These are phyloP conservation scores for Raphanus hybrid DNA, from an alignment of 441 rosid species.

Conservation along the genomic window DNA sequence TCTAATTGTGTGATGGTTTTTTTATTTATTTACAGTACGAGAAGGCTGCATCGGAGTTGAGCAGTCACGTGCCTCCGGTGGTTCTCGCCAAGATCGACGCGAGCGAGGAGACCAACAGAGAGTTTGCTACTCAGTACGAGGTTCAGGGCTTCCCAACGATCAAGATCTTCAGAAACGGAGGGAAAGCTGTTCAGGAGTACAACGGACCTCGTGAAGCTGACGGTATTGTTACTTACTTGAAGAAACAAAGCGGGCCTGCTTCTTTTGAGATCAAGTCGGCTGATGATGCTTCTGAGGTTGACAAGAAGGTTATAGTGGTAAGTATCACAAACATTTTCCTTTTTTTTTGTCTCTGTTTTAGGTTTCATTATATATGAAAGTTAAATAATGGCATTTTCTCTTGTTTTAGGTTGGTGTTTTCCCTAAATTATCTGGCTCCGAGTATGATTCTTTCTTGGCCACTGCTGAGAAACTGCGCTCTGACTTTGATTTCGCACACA, in stretches of 20 bases:
- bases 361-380: too few species aligned
- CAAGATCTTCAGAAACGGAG: conserved; percentile 88
- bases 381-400: too few species aligned
- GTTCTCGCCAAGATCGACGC: conserved; percentile 92
- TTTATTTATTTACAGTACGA: conserved; percentile 58
- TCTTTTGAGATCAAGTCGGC: conserved; percentile 75
- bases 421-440: conserved; percentile 81
- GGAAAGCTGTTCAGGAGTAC: conserved; percentile 74
- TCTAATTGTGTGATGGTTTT: not conserved
- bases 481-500: conserved; percentile 85
- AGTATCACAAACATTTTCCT: too few species aligned
- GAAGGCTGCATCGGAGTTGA: conserved; percentile 88
- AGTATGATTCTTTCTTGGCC: conserved; percentile 73
- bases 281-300: conserved; percentile 63
- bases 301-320: conserved; percentile 76
- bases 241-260: conserved; percentile 93
- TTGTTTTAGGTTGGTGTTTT: conserved; percentile 83
- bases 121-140: conserved; percentile 60
- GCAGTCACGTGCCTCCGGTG: conserved; percentile 69
- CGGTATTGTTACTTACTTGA: conserved; percentile 84
- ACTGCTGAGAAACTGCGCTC: conserved; percentile 85
- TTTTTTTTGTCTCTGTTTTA: too few species aligned
- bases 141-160: conserved; percentile 85
- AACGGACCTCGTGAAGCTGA: conserved; percentile 97
- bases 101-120: conserved; percentile 75